phyloP scores from a whole-genome alignment of 2,329 filamentous ascomycete species.

The Escovopsis sp. region DNA sequence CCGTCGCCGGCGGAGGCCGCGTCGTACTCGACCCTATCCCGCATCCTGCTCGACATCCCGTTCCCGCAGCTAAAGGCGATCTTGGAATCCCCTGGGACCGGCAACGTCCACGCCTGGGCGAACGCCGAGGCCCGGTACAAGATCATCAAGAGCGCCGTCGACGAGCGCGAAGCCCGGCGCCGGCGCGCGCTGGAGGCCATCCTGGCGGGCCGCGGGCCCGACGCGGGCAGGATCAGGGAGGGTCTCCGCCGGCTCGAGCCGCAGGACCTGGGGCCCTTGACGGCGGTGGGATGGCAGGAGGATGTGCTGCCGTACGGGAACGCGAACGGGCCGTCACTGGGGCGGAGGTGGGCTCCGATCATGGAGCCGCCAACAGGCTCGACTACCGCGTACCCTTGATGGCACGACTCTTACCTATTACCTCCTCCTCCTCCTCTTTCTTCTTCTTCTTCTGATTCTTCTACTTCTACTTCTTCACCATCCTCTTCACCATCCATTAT shows the following conservation, averaged over 20 bases:
- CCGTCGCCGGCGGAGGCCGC: constrained; percentile 14
- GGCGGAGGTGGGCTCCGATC: constrained; percentile 30
- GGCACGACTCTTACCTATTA: background rate
- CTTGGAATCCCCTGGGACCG: constrained; percentile 43
- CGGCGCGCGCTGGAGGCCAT: constrained; percentile 29
- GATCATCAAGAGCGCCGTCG: constrained; percentile 34
- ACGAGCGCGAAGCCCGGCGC: constrained; percentile 44
- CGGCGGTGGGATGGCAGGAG: constrained; percentile 35
- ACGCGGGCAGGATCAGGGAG: constrained; percentile 20
- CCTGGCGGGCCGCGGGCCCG: constrained; percentile 19
- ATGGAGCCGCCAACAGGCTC: constrained; percentile 10
- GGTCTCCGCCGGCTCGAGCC: constrained; percentile 25
- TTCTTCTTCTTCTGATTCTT: background rate
- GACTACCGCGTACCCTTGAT: constrained; percentile 19
- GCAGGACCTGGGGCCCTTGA: constrained; percentile 28
- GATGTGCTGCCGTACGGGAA: constrained; percentile 22
- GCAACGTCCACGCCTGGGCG: constrained; percentile 35
- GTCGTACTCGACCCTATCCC: constrained; percentile 42
- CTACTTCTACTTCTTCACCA: background rate
- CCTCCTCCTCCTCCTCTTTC: constrained; percentile 21
- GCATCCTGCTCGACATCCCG: constrained; percentile 54
- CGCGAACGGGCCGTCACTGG: constrained; percentile 26
- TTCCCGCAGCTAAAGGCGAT: constrained; percentile 51
- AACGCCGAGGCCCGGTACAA: constrained; percentile 31
- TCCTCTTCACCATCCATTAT: no score